phyloP scores from a whole-genome alignment of 148 eudicot genomes.

The Suaeda aralocaspica region DNA sequence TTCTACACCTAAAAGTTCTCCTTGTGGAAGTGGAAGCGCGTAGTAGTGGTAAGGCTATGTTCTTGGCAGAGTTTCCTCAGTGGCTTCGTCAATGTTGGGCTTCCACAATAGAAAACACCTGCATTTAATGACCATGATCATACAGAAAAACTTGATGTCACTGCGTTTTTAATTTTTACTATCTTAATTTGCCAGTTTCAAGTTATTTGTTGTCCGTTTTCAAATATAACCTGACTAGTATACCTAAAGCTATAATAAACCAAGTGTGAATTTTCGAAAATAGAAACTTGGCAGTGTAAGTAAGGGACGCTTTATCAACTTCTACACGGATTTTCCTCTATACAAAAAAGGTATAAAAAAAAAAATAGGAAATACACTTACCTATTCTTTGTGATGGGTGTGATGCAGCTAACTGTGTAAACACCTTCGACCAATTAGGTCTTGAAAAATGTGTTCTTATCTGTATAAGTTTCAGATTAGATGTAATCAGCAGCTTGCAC shows the following conservation, averaged over 20 bases:
- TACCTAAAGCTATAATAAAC: no score
- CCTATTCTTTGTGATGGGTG: constrained; percentile 64
- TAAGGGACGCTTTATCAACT: neutral
- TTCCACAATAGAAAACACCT: constrained; percentile 99
- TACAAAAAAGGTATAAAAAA: no score
- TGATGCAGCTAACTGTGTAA: constrained; percentile 40
- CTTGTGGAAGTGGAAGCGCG: constrained; percentile 87
- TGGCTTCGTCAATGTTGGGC: constrained; percentile 54
- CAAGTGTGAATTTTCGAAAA: no score
- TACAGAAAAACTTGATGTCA: neutral
- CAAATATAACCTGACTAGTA: neutral
- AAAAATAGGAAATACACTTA: constrained; percentile 6
- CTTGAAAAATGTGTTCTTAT: constrained; percentile 93
- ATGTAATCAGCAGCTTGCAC: neutral
- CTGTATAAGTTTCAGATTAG: constrained; percentile 33
- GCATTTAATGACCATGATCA: constrained; percentile 23
- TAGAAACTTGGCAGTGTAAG: no score
- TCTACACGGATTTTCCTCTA: neutral
- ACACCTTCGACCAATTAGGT: constrained; percentile 97
- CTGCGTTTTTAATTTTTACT: neutral
- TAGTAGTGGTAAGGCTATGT: constrained; percentile 57
- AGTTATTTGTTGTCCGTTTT: no score
- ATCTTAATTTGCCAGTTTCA: neutral
- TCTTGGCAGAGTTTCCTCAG: constrained; percentile 74
- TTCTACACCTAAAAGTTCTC: constrained; percentile 64